Conservation (phyloP, 345 rosid species). For the Heritiera littoralis region DNA sequence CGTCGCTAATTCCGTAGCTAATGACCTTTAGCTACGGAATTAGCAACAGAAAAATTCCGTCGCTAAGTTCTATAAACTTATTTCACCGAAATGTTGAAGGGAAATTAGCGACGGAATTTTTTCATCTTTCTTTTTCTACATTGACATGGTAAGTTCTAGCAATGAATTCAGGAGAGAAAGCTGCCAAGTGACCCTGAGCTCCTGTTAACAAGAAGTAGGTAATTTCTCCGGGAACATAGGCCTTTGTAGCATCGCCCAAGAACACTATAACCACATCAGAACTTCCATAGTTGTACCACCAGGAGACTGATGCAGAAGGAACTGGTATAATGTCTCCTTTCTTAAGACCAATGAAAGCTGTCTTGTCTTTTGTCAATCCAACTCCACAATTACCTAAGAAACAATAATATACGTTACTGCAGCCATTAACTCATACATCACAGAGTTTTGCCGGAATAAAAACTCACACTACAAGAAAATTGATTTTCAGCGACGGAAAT, state of each 20-base stretch:
- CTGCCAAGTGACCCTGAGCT: constrained; percentile 18
- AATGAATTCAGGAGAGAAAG: constrained; percentile 31
- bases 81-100: too few species aligned
- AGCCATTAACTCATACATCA: too few species aligned
- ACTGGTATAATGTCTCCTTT: constrained; percentile 35
- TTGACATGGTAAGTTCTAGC: constrained; percentile 20
- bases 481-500: too few species aligned
- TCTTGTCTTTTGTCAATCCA: constrained; percentile 28
- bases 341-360: constrained; percentile 22
- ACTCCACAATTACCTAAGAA: constrained; percentile 30
- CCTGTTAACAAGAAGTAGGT: constrained; percentile 37
- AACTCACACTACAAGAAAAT: too few species aligned
- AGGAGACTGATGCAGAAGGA: constrained; percentile 32
- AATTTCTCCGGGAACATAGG: constrained; percentile 32
- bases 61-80: too few species aligned
- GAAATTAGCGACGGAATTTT: too few species aligned
- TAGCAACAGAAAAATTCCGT: too few species aligned
- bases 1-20: too few species aligned
- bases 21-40: too few species aligned
- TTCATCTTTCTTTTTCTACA: constrained; percentile 19
- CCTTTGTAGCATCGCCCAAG: constrained; percentile 33
- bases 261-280: constrained; percentile 27
- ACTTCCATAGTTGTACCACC: constrained; percentile 44
- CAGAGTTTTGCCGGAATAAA: neutral
- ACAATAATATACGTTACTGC: too few species aligned